Conservation (phyloP, 208 protist genomes). For the Leishmania turanica region DNA sequence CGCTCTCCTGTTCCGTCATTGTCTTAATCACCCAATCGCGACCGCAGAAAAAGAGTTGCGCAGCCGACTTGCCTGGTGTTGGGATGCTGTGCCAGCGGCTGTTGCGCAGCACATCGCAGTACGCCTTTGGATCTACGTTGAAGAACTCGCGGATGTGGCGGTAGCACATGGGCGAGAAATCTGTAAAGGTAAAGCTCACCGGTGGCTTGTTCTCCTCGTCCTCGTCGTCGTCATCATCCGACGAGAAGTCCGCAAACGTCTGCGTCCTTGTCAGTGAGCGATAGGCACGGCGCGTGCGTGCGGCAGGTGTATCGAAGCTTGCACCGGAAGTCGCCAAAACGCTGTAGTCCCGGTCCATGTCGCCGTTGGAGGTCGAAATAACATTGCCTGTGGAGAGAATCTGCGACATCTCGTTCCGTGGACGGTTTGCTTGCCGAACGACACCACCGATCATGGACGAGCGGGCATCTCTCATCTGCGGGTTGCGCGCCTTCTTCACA, state of each 20-base stretch:
- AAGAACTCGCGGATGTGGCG: constrained; percentile 90
- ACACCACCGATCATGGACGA: not conserved
- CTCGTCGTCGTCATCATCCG: constrained; percentile 40
- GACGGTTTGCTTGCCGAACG: not conserved
- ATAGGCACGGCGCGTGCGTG: not conserved
- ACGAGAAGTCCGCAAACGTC: constrained; percentile 24
- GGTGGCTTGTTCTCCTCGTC: constrained; percentile 50
- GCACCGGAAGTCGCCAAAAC: constrained; percentile 3
- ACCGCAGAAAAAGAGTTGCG: constrained; percentile 93
- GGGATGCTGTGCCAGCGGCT: constrained; percentile 89
- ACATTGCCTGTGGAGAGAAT: constrained; percentile 1
- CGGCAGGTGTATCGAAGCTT: not conserved
- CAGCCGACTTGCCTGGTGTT: constrained; percentile 88
- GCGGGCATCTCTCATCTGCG: constrained; percentile 8
- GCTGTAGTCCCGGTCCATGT: constrained; percentile 13
- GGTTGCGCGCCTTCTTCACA: constrained; percentile 1
- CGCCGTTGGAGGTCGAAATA: not conserved
- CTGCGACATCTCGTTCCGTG: constrained; percentile 1
- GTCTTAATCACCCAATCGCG: constrained; percentile 95
- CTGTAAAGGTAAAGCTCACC: constrained; percentile 77
- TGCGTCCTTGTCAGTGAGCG: not conserved
- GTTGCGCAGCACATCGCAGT: constrained; percentile 70
- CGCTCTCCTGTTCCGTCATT: constrained; percentile 87
- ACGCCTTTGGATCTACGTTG: constrained; percentile 68
- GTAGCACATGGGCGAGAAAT: constrained; percentile 94